These are phyloP conservation scores for Ampelomyces quisqualis DNA, from an alignment of 2,329 filamentous ascomycete species.

Conservation along the genomic window DNA sequence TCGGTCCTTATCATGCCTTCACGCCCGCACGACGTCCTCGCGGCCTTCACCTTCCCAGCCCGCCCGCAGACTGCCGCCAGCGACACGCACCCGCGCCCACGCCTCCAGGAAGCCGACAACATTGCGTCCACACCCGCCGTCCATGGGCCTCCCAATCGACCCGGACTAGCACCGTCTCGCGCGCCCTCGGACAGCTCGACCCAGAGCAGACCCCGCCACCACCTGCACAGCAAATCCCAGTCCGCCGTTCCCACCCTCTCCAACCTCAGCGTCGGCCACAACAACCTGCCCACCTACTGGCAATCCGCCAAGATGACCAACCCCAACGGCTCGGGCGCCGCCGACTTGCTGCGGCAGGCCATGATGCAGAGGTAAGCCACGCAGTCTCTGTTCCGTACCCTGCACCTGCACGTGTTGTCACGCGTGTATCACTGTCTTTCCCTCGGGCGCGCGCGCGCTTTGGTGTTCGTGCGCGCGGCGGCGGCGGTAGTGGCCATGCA, in stretches of 20 bases:
- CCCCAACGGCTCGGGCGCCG: conserved; percentile 49
- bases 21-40: conserved; percentile 23
- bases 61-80: conserved; percentile 14
- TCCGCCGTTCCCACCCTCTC: conserved; percentile 51
- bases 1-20: conserved; percentile 44
- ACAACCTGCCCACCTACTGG: conserved; percentile 31
- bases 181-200: conserved; percentile 29
- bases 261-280: conserved; percentile 32
- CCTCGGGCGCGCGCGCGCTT: no score
- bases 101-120: conserved; percentile 18
- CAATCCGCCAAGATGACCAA: conserved; percentile 37
- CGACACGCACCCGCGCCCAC: conserved; percentile 8
- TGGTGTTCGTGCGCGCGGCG: no score
- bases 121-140: conserved; percentile 26
- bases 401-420: no score
- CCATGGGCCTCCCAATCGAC: conserved; percentile 33
- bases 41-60: conserved; percentile 13
- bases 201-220: conserved; percentile 33
- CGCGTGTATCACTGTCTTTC: no score
- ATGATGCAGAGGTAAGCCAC: conserved; percentile 58
- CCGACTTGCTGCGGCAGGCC: conserved; percentile 60
- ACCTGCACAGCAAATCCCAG: conserved; percentile 42
- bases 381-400: conserved; percentile 2
- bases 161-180: conserved; percentile 34
- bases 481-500: no score